Evolutionary conservation across 2,329 filamentous ascomycete species (phyloP).

Genomic region (Parastagonospora avenae): DNA sequence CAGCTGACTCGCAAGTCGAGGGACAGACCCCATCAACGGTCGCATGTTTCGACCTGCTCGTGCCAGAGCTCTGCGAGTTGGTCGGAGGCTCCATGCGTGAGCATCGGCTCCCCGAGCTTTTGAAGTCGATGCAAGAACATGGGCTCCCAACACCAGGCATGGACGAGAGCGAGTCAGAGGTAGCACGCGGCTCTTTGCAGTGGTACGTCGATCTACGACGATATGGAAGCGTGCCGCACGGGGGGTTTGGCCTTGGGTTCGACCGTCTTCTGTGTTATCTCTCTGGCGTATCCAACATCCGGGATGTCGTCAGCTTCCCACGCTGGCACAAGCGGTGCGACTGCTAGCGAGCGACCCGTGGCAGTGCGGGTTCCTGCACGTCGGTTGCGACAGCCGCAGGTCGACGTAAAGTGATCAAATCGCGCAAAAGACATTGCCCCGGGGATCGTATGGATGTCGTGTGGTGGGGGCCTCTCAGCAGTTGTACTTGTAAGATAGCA

Average conservation of each 20-base stretch:
- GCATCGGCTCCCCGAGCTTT: constrained; percentile 70
- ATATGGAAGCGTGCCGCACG: constrained; percentile 91
- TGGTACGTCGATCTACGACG: constrained; percentile 90
- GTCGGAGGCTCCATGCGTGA: constrained; percentile 90
- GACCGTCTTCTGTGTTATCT: constrained; percentile 86
- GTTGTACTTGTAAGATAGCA: constrained; percentile 26
- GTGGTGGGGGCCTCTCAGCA: constrained; percentile 3
- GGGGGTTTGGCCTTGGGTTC: constrained; percentile 88
- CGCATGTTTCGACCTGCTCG: constrained; percentile 87
- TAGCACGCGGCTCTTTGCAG: constrained; percentile 56
- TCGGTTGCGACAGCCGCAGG: background rate
- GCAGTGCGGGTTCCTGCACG: background rate
- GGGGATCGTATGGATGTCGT: constrained; percentile 10
- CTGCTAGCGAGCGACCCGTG: constrained; percentile 41
- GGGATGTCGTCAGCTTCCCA: constrained; percentile 86
- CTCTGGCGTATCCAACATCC: constrained; percentile 77
- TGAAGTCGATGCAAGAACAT: constrained; percentile 72
- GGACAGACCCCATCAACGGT: constrained; percentile 60
- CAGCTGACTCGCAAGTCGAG: constrained; percentile 16
- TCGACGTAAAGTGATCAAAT: constrained; percentile 9
- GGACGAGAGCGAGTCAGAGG: constrained; percentile 15
- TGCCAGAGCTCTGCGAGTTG: constrained; percentile 84
- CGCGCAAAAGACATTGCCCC: constrained; percentile 1
- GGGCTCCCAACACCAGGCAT: constrained; percentile 58
- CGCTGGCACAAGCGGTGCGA: constrained; percentile 67